Conservation (phyloP, 176 grass and related monocot species). For the Musa troglodytarum region DNA sequence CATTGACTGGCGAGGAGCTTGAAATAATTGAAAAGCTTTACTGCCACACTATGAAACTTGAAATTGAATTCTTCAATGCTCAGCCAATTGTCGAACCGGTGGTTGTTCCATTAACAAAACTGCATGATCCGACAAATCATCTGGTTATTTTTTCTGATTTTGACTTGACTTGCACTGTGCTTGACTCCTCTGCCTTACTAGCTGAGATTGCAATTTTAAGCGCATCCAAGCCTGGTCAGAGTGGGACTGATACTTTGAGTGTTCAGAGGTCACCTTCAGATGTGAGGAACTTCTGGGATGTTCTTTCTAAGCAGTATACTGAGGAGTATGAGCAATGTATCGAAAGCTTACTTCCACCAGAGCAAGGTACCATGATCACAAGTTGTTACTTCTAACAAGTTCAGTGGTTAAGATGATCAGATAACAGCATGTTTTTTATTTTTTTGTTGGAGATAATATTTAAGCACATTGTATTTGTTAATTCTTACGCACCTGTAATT, state of each 20-base stretch:
- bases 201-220: constrained; percentile 92
- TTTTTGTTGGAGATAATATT: not conserved
- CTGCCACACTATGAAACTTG: constrained; percentile 72
- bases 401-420: not conserved
- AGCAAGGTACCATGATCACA: constrained; percentile 40
- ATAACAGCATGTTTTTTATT: not conserved
- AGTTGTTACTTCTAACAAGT: not conserved
- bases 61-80: constrained; percentile 78
- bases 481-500: not conserved
- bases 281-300: constrained; percentile 73
- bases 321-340: constrained; percentile 89
- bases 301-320: constrained; percentile 68
- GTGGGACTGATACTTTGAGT: constrained; percentile 34
- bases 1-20: constrained; percentile 92
- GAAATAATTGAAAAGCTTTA: constrained; percentile 93
- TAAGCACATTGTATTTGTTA: not conserved
- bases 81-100: constrained; percentile 46
- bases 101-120: constrained; percentile 75
- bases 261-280: constrained; percentile 37
- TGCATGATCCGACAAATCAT: constrained; percentile 48
- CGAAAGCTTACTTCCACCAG: constrained; percentile 57
- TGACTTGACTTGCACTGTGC: constrained; percentile 94
- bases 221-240: constrained; percentile 62
- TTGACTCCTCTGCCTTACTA: constrained; percentile 90
- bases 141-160: constrained; percentile 87